These are phyloP conservation scores for Jimgerdemannia lactiflua DNA, from an alignment of 192 early-diverging fungal species.

Conservation along the genomic window DNA sequence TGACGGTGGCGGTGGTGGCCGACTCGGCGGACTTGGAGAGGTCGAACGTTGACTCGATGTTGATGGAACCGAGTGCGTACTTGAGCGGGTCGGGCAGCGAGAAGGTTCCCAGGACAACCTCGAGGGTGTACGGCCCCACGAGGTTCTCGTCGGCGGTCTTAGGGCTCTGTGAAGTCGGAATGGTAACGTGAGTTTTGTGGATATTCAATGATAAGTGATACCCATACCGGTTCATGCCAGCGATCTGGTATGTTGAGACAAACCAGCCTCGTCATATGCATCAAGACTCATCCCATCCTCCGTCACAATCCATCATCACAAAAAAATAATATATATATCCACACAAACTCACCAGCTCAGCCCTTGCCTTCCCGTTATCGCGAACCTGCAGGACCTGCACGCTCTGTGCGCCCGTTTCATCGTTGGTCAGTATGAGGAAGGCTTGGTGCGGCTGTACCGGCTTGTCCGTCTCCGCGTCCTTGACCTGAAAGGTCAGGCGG, in stretches of 20 bases:
- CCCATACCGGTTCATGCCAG: too few relatives aligned
- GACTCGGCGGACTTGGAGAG: constrained; percentile 9
- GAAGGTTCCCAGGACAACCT: constrained; percentile 26
- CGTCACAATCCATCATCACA: background rate
- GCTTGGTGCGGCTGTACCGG: constrained; percentile 20
- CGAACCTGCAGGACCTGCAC: constrained; percentile 10
- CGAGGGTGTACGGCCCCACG: constrained; percentile 24
- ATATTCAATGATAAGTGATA: too few relatives aligned
- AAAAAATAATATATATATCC: background rate
- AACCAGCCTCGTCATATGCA: too few relatives aligned
- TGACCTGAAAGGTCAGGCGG: background rate
- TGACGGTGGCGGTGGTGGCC: constrained; percentile 1
- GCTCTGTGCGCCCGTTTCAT: constrained; percentile 8
- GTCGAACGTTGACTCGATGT: constrained; percentile 4
- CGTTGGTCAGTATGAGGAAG: constrained; percentile 12
- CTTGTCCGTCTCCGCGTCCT: background rate
- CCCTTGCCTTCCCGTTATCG: constrained; percentile 17
- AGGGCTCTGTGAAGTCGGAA: background rate
- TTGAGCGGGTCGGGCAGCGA: constrained; percentile 23
- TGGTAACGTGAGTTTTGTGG: constrained; percentile 6
- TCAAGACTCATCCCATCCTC: too few relatives aligned
- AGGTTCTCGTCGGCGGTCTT: constrained; percentile 22
- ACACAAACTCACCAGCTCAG: constrained; percentile 13
- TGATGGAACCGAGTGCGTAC: constrained; percentile 25
- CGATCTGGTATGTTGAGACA: too few relatives aligned